Percentiles rank a stretch among this genome's conserved stretches.
phyloP scores from a whole-genome alignment of 176 grass and related monocot genomes.

The barley (Hordeum vulgare) region MorexV3_pseudomolecules_assembly NC_058519.1:90580665-90581164 shows the following conservation, averaged over 20 bases:
- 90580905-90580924: no score
- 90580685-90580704: no score
- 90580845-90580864: conserved; percentile 94
- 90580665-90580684: no score
- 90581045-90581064: conserved; percentile 87
- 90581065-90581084: conserved; percentile 92
- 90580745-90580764: conserved; percentile 89
- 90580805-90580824: conserved; percentile 88
- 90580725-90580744: conserved; percentile 11
- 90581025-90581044: conserved; percentile 98
- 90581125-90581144: no score
- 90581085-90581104: conserved; percentile 68
- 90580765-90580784: conserved; percentile 90
- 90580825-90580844: conserved; percentile 87
- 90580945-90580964: not conserved
- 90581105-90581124: conserved; percentile 62
- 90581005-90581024: conserved; percentile 75
- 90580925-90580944: not conserved
- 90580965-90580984: conserved; percentile 13
- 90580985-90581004: conserved; percentile 66
- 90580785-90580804: conserved; percentile 85
- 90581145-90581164: no score
- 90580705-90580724: no score
- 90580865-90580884: conserved; percentile 96
- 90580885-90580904: conserved; percentile 65